Evolutionary conservation across 1,284 basidiomycete species (phyloP).

Genomic region (Ceratobasidium sp.): DNA sequence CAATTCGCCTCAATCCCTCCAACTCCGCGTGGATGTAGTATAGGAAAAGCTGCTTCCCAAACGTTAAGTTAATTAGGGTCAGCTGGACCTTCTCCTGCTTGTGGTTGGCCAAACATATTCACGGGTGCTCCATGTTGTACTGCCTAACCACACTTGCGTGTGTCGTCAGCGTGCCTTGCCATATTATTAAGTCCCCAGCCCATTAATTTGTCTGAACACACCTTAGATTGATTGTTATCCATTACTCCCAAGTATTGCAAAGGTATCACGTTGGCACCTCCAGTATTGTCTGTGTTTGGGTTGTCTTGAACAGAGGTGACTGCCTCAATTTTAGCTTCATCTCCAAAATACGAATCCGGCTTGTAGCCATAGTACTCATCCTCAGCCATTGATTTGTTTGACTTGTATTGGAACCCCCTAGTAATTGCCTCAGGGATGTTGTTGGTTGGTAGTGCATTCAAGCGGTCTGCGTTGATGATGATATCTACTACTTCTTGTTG

Average conservation of each 20-base stretch:
- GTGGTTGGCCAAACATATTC: constrained; percentile 25
- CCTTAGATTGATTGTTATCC: constrained; percentile 13
- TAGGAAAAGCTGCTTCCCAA: constrained; percentile 58
- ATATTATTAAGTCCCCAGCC: constrained; percentile 27
- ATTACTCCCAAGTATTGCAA: not conserved
- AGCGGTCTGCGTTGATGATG: not conserved
- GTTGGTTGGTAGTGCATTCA: constrained; percentile 41
- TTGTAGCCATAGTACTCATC: constrained; percentile 32
- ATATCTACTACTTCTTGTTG: constrained; percentile 38
- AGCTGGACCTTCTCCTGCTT: not conserved
- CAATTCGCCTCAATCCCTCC: constrained; percentile 59
- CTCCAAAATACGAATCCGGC: not conserved
- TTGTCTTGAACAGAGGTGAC: not conserved
- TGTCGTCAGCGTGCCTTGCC: not conserved
- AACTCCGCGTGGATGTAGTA: constrained; percentile 61
- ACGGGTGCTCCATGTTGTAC: constrained; percentile 44
- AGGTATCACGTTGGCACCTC: constrained; percentile 3
- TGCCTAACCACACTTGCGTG: constrained; percentile 34
- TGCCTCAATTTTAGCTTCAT: not conserved
- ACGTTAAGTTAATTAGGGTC: constrained; percentile 40
- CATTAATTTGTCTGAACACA: not conserved
- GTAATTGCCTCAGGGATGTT: constrained; percentile 40
- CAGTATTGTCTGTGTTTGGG: not conserved
- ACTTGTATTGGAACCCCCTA: not conserved
- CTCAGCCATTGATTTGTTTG: constrained; percentile 5